phyloP scores from a whole-genome alignment of 2,329 filamentous ascomycete species.

The Gaeumannomyces tritici region DNA sequence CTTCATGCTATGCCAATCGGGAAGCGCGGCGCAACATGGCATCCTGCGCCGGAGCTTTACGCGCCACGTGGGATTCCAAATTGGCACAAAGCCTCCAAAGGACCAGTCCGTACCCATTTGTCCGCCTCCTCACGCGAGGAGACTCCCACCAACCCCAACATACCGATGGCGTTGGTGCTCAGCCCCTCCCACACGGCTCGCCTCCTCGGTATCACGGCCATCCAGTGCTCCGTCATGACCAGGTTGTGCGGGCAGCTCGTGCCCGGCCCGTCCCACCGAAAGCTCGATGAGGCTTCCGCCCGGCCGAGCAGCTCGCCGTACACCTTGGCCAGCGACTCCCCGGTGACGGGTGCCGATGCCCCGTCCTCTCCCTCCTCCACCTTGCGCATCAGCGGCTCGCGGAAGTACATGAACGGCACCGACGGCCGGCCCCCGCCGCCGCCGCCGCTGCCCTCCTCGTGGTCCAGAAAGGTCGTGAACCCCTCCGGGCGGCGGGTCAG shows the following conservation, averaged over 20 bases:
- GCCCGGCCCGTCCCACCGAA: constrained; percentile 4
- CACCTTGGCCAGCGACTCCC: not conserved
- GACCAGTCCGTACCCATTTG: not conserved
- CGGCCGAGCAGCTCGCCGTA: not conserved
- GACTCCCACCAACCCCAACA: constrained; percentile 18
- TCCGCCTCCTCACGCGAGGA: not conserved
- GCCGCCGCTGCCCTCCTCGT: not conserved
- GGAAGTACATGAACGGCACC: constrained; percentile 13
- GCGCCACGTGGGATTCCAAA: not conserved
- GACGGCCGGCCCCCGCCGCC: not conserved
- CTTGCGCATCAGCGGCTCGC: constrained; percentile 4
- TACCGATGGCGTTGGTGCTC: constrained; percentile 21
- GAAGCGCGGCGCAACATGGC: not conserved
- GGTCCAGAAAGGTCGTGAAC: constrained; percentile 6
- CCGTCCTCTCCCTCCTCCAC: not conserved
- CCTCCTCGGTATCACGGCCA: constrained; percentile 22
- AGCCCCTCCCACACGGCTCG: constrained; percentile 15
- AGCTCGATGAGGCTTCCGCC: not conserved
- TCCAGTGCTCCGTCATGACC: constrained; percentile 19
- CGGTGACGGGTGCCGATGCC: not conserved
- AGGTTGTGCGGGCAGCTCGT: constrained; percentile 18
- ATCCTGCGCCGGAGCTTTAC: not conserved
- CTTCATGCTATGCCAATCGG: not conserved
- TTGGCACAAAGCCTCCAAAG: not conserved
- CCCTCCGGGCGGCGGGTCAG: constrained; percentile 23